Base-by-base conservation (phyloP, 2,329 filamentous ascomycete genomes). In the Tolypocladium capitatum region DNA sequence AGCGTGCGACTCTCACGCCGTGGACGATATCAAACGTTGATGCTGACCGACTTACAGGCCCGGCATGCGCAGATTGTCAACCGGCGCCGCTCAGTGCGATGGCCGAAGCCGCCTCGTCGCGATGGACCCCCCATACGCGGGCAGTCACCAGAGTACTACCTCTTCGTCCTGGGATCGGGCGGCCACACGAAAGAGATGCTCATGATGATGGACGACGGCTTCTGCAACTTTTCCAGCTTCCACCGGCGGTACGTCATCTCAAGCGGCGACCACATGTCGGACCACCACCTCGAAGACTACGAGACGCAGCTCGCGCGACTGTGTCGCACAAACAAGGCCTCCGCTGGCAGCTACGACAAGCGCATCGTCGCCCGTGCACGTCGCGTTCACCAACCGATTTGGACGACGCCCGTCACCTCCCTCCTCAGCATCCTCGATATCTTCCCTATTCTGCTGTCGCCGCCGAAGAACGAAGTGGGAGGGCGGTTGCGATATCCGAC, bases 171-270 rank as follows among this genome's bases (percentile, higher is more conserved):
- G 24, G 92, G 92, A 46, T 94, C 86, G 3, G 92, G 92, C 31
- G 92, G 92, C 1, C 92, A 98, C 67, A 96, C 92, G 0, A 83
- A 88, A 43, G 92, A 98, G 66, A 94, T 98, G 85, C 74, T 95
- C 52, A 81, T 84, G 59, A 85, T 96, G 70, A 78, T 98, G 56
- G 70, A 72, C 48, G 69, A 72, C 55, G 76, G 75, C 54, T 77
- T 76, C 59, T 71, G 70, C 49, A 66, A 67, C 35, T 72, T 71
- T 53, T 41, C 62, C 47, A 61, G 65, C 58, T 67, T 82, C 67
- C 82, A 86, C 57, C 78, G 92, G 27, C 91, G 87, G 28, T 98
- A 94, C 63, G 68, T 94, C 21, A 74, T 94, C 47, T 85, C 83
- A 53, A 80, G 77, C 1, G 89, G 85, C 0, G 92, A 98, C 60